Evolutionary conservation across 179 eudicot species (phyloP).

Genomic region (Sideroxylon spinosum): DNA sequence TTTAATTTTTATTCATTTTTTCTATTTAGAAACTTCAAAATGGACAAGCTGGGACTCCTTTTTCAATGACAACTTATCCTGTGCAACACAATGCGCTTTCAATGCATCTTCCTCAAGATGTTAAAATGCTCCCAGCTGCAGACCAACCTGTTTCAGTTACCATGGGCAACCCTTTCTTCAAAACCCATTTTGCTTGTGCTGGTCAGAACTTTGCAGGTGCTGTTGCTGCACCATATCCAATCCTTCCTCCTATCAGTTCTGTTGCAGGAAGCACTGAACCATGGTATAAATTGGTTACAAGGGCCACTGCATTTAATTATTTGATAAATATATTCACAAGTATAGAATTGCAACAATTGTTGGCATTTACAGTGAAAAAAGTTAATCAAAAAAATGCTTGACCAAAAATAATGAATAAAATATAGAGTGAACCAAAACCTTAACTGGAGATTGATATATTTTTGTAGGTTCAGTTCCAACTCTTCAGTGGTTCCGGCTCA

Average conservation of each 20-base stretch:
- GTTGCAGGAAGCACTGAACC: constrained; percentile 30
- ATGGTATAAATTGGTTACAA: constrained; percentile 21
- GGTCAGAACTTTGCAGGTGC: constrained; percentile 31
- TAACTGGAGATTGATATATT: background rate
- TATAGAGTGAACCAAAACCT: background rate
- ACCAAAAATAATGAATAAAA: background rate
- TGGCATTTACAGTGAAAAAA: background rate
- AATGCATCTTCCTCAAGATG: constrained; percentile 14
- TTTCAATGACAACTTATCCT: constrained; percentile 13
- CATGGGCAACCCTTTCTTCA: constrained; percentile 24
- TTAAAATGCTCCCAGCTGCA: constrained; percentile 13
- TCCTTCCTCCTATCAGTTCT: constrained; percentile 20
- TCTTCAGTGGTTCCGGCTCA: constrained; percentile 36
- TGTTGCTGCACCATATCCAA: constrained; percentile 21
- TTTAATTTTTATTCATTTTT: background rate
- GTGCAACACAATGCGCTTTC: constrained; percentile 14
- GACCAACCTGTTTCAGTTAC: constrained; percentile 18
- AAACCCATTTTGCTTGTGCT: constrained; percentile 27
- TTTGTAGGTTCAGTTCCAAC: constrained; percentile 37
- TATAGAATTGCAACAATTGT: background rate
- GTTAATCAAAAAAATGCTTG: too few relatives aligned
- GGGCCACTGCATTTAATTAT: background rate
- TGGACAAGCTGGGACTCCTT: constrained; percentile 9
- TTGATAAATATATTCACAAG: background rate
- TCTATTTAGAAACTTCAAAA: constrained; percentile 18